Conservation (phyloP, 2,329 filamentous ascomycete genomes). For the Aurifilum marmelostoma region DNA sequence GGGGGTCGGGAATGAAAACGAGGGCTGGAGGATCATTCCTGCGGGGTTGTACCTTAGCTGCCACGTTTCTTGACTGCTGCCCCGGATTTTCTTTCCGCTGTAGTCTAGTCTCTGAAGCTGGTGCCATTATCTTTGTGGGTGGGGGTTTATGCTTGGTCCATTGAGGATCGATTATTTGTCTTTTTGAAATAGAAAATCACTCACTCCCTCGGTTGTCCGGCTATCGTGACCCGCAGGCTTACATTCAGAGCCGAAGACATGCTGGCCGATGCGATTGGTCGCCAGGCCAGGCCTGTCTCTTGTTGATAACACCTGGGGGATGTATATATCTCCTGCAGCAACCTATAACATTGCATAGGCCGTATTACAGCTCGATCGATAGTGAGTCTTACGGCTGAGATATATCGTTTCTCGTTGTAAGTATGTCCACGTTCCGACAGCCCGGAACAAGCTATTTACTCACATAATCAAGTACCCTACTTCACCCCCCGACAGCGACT, state of each 20-base stretch:
- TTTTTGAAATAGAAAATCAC: background rate
- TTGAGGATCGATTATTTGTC: background rate
- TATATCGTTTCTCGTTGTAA: background rate
- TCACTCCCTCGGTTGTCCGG: background rate
- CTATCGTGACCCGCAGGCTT: background rate
- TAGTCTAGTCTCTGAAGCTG: background rate
- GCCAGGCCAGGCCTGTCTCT: background rate
- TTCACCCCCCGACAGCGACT: no score
- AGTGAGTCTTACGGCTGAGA: background rate
- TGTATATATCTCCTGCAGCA: background rate
- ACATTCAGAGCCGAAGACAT: background rate
- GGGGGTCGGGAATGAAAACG: background rate
- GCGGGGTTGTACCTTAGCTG: background rate
- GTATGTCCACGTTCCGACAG: background rate
- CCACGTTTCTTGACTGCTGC: background rate
- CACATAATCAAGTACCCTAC: background rate
- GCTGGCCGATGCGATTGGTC: background rate
- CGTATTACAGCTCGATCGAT: no score
- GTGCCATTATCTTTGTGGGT: background rate
- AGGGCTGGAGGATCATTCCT: background rate
- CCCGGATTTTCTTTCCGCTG: background rate
- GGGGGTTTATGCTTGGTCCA: background rate
- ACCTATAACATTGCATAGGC: background rate
- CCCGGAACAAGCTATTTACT: background rate
- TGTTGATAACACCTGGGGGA: slow-evolving; percentile 6